Evolutionary conservation across 176 grass and related monocot genomes (phyloP).

Genomic region (sorghum (Sorghum bicolor)): Sorghum_bicolor_NCBIv3 NC_012871.2:68700501-68701000

Average conservation of each 20-base stretch:
- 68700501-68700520: background rate
- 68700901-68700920: background rate
- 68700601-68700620: background rate
- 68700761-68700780: background rate
- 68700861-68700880: background rate
- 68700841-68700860: background rate
- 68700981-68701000: background rate
- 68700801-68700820: background rate
- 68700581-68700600: conserved; percentile 18
- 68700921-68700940: background rate
- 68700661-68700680: conserved; percentile 68
- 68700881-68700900: background rate
- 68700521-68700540: background rate
- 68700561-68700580: background rate
- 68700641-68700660: conserved; percentile 8
- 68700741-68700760: background rate
- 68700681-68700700: conserved; percentile 98
- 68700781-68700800: background rate
- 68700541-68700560: background rate
- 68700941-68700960: background rate
- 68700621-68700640: background rate
- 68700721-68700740: conserved; percentile 70
- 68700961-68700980: background rate
- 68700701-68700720: conserved; percentile 87
- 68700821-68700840: background rate